Base-by-base conservation (phyloP, 768 basidiomycete genomes). In the Lactifluus echinatus region DNA sequence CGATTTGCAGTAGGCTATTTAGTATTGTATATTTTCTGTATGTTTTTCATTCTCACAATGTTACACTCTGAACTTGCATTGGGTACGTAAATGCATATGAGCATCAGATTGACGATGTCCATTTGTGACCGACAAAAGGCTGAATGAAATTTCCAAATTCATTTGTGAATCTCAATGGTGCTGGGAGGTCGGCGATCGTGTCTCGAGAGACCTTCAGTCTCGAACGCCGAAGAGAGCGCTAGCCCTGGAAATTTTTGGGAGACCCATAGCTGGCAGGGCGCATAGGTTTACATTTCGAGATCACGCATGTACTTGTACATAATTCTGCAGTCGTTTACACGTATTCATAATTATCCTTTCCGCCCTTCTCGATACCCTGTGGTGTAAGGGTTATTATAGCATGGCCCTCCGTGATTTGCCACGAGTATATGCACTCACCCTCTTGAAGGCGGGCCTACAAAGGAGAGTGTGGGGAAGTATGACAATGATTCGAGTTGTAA, bases 401-500 rank as follows among this genome's bases (percentile, higher is more conserved):
- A 31, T 48, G 51, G 34, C 26, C 8, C 26, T n/a, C 11, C 2
- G 56, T 21, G 3, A 40, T 4, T 26, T 45, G 11, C 47, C 28
- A 31, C 31, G 43, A 45, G 50, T 44, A 50, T 31, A 33, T 15
- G 43, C 24, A 66, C 65, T 64, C 55, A 68, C 72, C 29, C 67
- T 63, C 54, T 68, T 68, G 59, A 66, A 71, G 29, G 69, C 69
- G n/a, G 70, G 70, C 21, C 69, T 70, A 48, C 4, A n/a, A n/a
- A 21, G 34, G 29, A 2, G 29, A 36, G 23, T n/a, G 10, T 26
- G 21, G 15, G 34, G 7, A n/a, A 44, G 21, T 36, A 24, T 19
- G 54, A 50, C 23, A 34, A 39, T 36, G 37, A 59, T 28, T 10
- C n/a, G 39, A 43, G 24, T 29, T 23, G 8, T 15, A 21, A 53